Percentiles rank a stretch among this genome's conserved stretches.
phyloP scores from a whole-genome alignment of 805 yeast genomes.

The Saccharomycopsis olivae region DNA sequence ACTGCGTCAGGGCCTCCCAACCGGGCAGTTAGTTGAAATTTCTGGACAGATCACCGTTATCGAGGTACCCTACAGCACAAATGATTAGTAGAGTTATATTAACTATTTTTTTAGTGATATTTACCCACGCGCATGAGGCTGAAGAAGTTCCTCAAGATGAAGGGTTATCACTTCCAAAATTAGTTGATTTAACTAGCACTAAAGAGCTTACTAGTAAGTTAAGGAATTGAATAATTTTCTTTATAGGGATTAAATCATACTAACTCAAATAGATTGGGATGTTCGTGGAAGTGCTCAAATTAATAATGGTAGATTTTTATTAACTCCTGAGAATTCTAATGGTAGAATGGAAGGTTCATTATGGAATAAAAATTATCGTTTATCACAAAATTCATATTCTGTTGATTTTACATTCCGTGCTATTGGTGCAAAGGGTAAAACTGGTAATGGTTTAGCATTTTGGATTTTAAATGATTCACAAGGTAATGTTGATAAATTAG shows the following conservation, averaged over 20 bases:
- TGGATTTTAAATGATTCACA: conserved; percentile 36
- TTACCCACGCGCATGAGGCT: not conserved
- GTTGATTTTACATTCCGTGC: conserved; percentile 56
- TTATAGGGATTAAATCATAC: not conserved
- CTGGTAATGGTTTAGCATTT: conserved; percentile 48
- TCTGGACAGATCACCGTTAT: no score
- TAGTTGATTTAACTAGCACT: conserved; percentile 9
- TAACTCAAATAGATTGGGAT: conserved; percentile 27
- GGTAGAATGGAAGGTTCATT: conserved; percentile 30
- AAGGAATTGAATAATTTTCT: not conserved
- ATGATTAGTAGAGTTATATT: no score
- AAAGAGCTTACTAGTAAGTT: conserved; percentile 10
- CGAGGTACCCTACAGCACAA: no score
- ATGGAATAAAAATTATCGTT: conserved; percentile 29
- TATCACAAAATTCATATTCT: conserved; percentile 36
- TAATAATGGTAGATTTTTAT: conserved; percentile 42
- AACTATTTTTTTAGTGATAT: not conserved
- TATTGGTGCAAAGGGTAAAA: conserved; percentile 37
- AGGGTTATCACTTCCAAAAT: conserved; percentile 16
- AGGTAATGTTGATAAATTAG: conserved; percentile 19
- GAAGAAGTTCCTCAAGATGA: conserved; percentile 3
- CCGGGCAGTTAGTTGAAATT: no score
- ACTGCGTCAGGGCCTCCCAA: no score
- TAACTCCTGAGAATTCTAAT: conserved; percentile 33
- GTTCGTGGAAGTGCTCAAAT: conserved; percentile 29